Base-by-base conservation (phyloP, 1,139 yeast genomes). In the Yamadazyma jaroonii region DNA sequence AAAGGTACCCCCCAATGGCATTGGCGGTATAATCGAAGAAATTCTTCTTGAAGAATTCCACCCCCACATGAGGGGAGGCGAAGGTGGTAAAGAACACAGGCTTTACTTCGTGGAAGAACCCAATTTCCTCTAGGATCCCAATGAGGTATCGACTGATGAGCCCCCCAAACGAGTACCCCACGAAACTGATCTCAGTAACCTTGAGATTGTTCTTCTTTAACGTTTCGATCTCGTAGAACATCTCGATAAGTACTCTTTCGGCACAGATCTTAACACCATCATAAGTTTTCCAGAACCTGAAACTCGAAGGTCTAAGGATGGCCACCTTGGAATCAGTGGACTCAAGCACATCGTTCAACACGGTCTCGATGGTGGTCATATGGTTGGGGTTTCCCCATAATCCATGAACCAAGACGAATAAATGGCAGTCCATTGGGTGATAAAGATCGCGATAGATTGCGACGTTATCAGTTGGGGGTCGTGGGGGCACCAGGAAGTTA, bases 61-160 rank as follows among this genome's bases (percentile, higher is more conserved):
- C 74, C 0, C 96, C 96, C 6, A 87, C 65, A 61, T 90, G 97
- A 1, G 97, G 97, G 2, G 96, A 82, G 2, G 97, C 97, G 65
- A 89, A 84, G 0, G 96, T 85, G 11, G 89, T 72, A 53, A 83
- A 84, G 36, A 79, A 64, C 2, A 75, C 62, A 0, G 96, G 96
- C 46, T 73, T 64, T 12, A 87, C 75, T 2, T 51, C 52, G 2
- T 79, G 72, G 48, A 87, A 87, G 43, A 81, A 70, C 0, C 72
- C 73, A 42, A 73, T 48, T 22, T 67, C 72, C 35, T 74, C 56
- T 32, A 88, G 62, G 35, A 81, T 69, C 0, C 96, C 97, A 42
- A 88, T 68, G 11, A 84, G 74, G 54, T 84, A 86, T 33, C 96
- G 53, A 9, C 71, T 49, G 25, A 71, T 64, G 50, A 52, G 74